Conservation (phyloP, 768 basidiomycete genomes). For the Lactarius quietus region DNA sequence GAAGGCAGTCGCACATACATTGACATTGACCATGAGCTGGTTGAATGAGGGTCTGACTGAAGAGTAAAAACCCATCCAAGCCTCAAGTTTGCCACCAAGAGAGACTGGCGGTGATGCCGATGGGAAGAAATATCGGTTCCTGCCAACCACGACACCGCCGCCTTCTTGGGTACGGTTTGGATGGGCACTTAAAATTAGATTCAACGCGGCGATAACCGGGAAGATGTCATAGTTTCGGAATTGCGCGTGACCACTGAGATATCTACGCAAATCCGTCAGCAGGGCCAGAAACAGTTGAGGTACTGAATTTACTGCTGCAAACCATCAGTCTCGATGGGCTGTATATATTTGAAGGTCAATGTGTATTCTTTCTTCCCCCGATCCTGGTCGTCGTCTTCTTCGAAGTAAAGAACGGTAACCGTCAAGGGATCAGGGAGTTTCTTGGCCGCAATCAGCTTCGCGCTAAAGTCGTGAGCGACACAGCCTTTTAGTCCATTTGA, state of each 20-base stretch:
- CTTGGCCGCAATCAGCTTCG: slow-evolving; percentile 44
- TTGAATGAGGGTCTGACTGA: slow-evolving; percentile 41
- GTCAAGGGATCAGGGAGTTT: slow-evolving; percentile 41
- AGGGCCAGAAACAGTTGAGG: background rate
- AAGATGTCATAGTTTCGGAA: slow-evolving; percentile 43
- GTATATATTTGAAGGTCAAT: slow-evolving; percentile 41
- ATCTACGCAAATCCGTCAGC: slow-evolving; percentile 33
- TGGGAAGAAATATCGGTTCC: slow-evolving; percentile 52
- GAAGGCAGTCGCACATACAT: slow-evolving; percentile 50
- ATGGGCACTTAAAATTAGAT: slow-evolving; percentile 44
- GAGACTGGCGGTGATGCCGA: slow-evolving; percentile 29
- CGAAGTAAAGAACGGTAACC: slow-evolving; percentile 41
- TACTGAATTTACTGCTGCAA: slow-evolving; percentile 36
- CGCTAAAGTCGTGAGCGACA: slow-evolving; percentile 47
- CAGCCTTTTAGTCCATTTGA: slow-evolving; percentile 38
- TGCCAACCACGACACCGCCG: slow-evolving; percentile 49
- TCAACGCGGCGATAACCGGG: slow-evolving; percentile 49
- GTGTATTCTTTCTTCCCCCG: slow-evolving; percentile 41
- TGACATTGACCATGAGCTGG: slow-evolving; percentile 53
- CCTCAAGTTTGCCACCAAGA: slow-evolving; percentile 53
- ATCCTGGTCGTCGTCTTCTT: slow-evolving; percentile 42
- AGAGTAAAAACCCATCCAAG: slow-evolving; percentile 51
- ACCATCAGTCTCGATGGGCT: slow-evolving; percentile 43
- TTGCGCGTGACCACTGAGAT: slow-evolving; percentile 43
- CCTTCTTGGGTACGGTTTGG: slow-evolving; percentile 38